phyloP scores from a whole-genome alignment of 139 green algal genomes.

The Chlamydomonas eustigma region DNA sequence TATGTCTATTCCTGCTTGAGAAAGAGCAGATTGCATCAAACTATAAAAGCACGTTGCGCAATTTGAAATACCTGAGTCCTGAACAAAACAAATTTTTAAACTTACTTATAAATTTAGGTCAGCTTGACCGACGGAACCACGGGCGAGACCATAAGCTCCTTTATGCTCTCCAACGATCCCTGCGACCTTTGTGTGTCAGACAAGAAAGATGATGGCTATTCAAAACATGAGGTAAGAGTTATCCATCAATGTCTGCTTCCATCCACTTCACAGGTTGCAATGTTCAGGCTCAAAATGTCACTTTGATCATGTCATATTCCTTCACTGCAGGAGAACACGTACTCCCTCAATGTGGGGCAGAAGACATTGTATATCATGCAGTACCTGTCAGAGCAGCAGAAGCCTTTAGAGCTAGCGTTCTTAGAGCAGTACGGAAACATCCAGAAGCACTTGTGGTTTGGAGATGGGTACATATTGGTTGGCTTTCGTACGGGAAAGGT shows the following conservation, averaged over 20 bases:
- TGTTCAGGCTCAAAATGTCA: too few relatives aligned
- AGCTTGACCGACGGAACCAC: constrained; percentile 38
- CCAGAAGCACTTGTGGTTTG: constrained; percentile 67
- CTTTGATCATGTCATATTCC: constrained; percentile 4
- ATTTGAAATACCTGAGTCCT: too few relatives aligned
- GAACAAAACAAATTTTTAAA: too few relatives aligned
- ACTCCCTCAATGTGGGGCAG: constrained; percentile 53
- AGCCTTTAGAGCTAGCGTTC: constrained; percentile 67
- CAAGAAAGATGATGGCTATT: constrained; percentile 42
- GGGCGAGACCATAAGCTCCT: constrained; percentile 46
- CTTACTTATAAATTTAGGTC: too few relatives aligned
- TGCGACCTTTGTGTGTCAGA: constrained; percentile 42
- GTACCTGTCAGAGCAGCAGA: constrained; percentile 15
- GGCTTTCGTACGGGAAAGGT: constrained; percentile 14
- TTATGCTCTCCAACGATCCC: constrained; percentile 42
- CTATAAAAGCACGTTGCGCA: too few relatives aligned
- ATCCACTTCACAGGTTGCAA: too few relatives aligned
- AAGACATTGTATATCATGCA: constrained; percentile 59
- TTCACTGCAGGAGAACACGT: constrained; percentile 41
- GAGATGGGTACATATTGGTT: constrained; percentile 63
- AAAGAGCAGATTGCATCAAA: too few relatives aligned
- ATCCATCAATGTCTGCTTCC: too few relatives aligned
- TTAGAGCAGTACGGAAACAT: constrained; percentile 65
- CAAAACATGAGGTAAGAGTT: constrained; percentile 25
- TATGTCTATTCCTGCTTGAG: constrained; percentile 1